Conservation (phyloP, 169 alveolate species). For the Fabrea salina region DNA sequence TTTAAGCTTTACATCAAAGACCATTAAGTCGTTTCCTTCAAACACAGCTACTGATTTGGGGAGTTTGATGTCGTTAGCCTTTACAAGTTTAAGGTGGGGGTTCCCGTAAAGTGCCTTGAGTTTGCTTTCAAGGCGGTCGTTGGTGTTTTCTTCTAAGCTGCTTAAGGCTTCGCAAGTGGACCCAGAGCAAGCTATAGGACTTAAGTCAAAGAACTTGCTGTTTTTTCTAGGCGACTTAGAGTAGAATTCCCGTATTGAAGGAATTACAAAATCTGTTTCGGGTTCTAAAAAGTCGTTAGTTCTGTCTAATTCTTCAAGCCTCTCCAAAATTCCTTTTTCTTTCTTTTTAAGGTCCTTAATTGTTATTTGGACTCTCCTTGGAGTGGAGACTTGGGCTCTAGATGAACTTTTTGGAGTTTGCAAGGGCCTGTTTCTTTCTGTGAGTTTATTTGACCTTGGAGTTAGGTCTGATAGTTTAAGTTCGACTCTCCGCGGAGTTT, state of each 20-base stretch:
- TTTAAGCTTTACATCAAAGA: too few relatives aligned
- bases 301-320: too few relatives aligned
- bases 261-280: background rate
- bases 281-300: constrained; percentile 4
- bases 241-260: background rate
- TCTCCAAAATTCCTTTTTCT: too few relatives aligned
- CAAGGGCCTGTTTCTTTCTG: too few relatives aligned
- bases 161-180: too few relatives aligned
- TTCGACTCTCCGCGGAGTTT: too few relatives aligned
- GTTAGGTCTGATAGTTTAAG: too few relatives aligned
- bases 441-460: too few relatives aligned
- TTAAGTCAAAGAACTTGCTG: background rate
- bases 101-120: background rate
- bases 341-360: too few relatives aligned
- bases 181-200: background rate
- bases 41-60: background rate
- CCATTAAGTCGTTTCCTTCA: background rate
- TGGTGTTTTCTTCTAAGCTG: background rate
- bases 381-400: too few relatives aligned
- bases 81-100: background rate
- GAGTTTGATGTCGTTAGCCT: background rate
- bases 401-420: too few relatives aligned
- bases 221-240: background rate
- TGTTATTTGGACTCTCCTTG: too few relatives aligned
- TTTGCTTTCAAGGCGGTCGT: background rate